These are phyloP conservation scores for Trametes versicolor DNA, from an alignment of 1,284 basidiomycete species.

Conservation along the genomic window DNA sequence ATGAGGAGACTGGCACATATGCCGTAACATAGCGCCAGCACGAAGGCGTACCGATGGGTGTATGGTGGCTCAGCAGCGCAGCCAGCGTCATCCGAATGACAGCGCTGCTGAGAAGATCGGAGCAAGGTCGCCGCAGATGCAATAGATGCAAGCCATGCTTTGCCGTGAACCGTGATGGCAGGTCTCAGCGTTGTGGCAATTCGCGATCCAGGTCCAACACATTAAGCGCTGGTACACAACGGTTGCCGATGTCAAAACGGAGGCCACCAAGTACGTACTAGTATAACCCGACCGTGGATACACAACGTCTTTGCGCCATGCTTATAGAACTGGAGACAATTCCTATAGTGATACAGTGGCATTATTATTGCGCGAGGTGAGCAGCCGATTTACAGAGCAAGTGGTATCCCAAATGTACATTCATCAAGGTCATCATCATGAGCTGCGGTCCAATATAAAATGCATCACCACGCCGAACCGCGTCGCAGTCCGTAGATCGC, in stretches of 20 bases:
- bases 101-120: neutral
- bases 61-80: neutral
- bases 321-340: too few relatives aligned
- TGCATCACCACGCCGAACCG: neutral
- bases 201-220: too few relatives aligned
- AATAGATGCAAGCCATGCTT: too few relatives aligned
- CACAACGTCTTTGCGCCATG: too few relatives aligned
- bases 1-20: neutral
- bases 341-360: neutral
- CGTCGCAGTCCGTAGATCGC: neutral
- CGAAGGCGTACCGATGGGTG: neutral
- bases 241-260: too few relatives aligned
- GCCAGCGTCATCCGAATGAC: neutral
- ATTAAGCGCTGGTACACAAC: too few relatives aligned
- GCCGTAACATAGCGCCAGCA: neutral
- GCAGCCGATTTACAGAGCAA: constrained; percentile 5
- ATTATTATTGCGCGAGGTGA: neutral
- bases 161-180: too few relatives aligned
- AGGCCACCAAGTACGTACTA: too few relatives aligned
- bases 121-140: too few relatives aligned
- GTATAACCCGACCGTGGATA: too few relatives aligned
- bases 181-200: too few relatives aligned
- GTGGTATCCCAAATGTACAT: constrained; percentile 14
- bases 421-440: constrained; percentile 7
- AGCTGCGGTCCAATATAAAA: neutral